Percentiles rank a stretch among this genome's conserved stretches.
These are phyloP conservation scores for Clonostachys solani DNA, from an alignment of 2,329 filamentous ascomycete genomes.

Conservation along the genomic window DNA sequence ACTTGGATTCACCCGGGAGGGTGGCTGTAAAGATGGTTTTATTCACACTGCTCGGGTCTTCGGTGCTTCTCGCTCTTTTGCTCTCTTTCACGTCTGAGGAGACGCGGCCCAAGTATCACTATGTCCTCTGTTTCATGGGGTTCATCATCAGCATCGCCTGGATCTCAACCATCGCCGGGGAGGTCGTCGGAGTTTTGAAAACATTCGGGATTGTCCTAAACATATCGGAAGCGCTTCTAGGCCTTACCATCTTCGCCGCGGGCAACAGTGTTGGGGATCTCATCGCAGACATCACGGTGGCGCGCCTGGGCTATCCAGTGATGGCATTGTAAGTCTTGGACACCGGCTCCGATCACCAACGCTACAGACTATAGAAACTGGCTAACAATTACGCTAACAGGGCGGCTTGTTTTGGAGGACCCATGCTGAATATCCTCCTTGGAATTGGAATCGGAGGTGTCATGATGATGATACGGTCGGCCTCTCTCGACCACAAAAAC, in stretches of 20 bases:
- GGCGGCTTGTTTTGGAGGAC: conserved; percentile 95
- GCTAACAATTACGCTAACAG: conserved; percentile 18
- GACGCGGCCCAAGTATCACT: conserved; percentile 68
- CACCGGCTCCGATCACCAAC: background rate
- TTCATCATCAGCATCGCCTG: conserved; percentile 91
- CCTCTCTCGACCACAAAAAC: conserved; percentile 59
- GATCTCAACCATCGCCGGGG: conserved; percentile 93
- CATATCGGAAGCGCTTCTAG: conserved; percentile 92
- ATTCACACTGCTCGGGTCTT: conserved; percentile 64
- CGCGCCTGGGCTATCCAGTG: conserved; percentile 87
- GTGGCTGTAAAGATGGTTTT: conserved; percentile 54
- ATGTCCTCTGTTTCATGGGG: conserved; percentile 79
- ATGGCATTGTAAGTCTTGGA: conserved; percentile 68
- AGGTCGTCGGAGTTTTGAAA: conserved; percentile 94
- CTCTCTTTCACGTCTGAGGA: conserved; percentile 64
- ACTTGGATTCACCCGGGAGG: conserved; percentile 45
- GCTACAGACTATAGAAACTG: background rate
- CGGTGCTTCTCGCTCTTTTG: conserved; percentile 62
- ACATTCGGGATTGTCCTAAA: conserved; percentile 85
- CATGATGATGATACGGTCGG: conserved; percentile 76
- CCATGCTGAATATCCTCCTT: conserved; percentile 94
- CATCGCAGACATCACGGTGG: conserved; percentile 91
- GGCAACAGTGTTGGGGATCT: conserved; percentile 94
- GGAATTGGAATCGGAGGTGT: conserved; percentile 89
- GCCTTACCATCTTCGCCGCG: conserved; percentile 92